phyloP scores from a whole-genome alignment of 345 rosid species.

The Aegle marmelos region DNA sequence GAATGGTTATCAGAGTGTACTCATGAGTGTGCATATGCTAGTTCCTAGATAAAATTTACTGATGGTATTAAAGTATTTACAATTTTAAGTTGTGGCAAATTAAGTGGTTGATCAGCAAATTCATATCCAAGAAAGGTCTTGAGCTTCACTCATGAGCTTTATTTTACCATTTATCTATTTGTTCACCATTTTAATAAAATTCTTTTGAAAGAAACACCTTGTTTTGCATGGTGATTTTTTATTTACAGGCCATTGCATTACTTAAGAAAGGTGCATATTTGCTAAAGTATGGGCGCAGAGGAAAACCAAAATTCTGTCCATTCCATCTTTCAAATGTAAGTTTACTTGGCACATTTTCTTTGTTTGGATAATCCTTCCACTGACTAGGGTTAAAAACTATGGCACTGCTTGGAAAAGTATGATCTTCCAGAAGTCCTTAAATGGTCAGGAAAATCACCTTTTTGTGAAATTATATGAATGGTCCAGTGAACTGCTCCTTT shows the following conservation, averaged over 20 bases:
- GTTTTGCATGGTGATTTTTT: background rate
- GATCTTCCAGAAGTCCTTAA: background rate
- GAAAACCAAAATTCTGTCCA: slow-evolving; percentile 90
- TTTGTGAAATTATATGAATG: background rate
- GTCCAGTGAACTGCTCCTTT: background rate
- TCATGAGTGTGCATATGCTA: background rate
- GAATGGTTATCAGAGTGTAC: background rate
- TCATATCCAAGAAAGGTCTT: background rate
- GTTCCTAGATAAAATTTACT: background rate
- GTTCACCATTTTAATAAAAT: background rate
- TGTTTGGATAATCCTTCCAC: background rate
- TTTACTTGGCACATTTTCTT: background rate
- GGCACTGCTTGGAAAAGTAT: background rate
- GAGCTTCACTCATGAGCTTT: background rate
- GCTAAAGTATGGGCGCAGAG: slow-evolving; percentile 86
- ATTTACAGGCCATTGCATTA: slow-evolving; percentile 63
- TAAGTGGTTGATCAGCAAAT: background rate
- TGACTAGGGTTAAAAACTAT: background rate
- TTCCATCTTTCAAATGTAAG: slow-evolving; percentile 79
- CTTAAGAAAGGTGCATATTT: slow-evolving; percentile 81
- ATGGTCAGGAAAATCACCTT: background rate
- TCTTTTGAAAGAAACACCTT: background rate
- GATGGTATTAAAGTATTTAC: background rate
- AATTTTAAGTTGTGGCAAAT: background rate
- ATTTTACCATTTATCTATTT: background rate